Base-by-base conservation (phyloP, 2,329 filamentous ascomycete genomes). In the Chrysoporthe cubensis region DNA sequence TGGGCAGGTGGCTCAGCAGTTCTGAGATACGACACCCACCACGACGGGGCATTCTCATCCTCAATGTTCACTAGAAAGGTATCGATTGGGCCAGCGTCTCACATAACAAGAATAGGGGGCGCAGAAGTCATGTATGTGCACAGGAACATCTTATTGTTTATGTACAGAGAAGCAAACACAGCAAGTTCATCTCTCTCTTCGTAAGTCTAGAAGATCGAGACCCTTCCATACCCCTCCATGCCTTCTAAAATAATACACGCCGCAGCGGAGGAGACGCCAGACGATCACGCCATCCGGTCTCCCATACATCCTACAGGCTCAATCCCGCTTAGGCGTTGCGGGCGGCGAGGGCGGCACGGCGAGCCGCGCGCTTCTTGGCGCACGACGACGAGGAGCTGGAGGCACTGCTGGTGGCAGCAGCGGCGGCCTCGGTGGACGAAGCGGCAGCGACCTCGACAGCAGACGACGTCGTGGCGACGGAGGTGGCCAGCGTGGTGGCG, bases 401-500 rank as follows among this genome's bases (percentile, higher is more conserved):
- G 56, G 34, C 34, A 43, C 48, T 58, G 60, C 40, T 16, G n/a
- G 44, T 16, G 43, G 42, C 52, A 18, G 26, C 50, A 59, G 68
- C 58, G 26, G 65, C 57, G 18, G 34, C 50, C 5, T 16, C 6
- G n/a, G 52, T 21, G 46, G 54, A 44, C 11, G 66, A 48, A 16
- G 61, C 26, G 21, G 64, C 34, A 18, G 64, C 46, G 18, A 44
- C 56, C 9, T 32, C 64, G 42, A 37, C 48, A 16, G 46, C 64
- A 52, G 64, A 42, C 7, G 64, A 42, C 5, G 60, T 37, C 43
- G 26, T 16, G 32, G 61, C 66, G 46, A 67, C 66, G 32, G 61
- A 63, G 62, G 66, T 67, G 66, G 60, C 56, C 66, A 67, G 54
- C 43, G 66, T 67, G 56, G 65, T 69, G 26, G 64, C 37, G 40